Evolutionary conservation across 2,329 filamentous ascomycete genomes (phyloP).

Genomic region (Aphanocladium album): DNA sequence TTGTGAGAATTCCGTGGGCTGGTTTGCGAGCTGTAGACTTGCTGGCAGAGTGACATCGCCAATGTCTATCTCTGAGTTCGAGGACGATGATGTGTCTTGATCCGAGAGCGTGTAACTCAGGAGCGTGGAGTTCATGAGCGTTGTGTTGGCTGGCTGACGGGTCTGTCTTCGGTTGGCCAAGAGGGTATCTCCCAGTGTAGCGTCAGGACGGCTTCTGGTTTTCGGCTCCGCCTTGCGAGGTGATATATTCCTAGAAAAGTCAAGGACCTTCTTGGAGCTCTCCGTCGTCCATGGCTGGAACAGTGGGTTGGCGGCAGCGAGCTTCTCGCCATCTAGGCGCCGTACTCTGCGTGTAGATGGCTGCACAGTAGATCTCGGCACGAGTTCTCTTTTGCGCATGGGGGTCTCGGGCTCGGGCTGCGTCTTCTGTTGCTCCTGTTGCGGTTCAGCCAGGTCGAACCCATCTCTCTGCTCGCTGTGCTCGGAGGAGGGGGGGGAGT

Average conservation of each 20-base stretch:
- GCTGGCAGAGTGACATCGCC: slow-evolving; percentile 11
- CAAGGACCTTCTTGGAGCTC: slow-evolving; percentile 16
- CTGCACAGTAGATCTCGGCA: slow-evolving; percentile 22
- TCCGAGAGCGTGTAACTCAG: background rate
- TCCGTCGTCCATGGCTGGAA: slow-evolving; percentile 28
- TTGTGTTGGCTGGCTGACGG: background rate
- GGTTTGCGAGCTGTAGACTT: slow-evolving; percentile 7
- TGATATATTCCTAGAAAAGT: slow-evolving; percentile 8
- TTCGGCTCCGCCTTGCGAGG: slow-evolving; percentile 6
- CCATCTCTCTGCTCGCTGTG: background rate
- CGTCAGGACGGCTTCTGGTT: background rate
- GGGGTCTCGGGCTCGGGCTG: background rate
- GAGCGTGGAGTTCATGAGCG: background rate
- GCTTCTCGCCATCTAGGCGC: slow-evolving; percentile 21
- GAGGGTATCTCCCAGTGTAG: background rate
- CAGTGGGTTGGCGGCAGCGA: slow-evolving; percentile 24
- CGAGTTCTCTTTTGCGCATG: slow-evolving; percentile 17
- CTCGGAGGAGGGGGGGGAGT: background rate
- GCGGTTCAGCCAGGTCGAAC: background rate
- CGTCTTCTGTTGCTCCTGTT: background rate
- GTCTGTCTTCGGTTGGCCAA: background rate
- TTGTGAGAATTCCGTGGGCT: slow-evolving; percentile 3
- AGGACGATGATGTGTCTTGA: slow-evolving; percentile 1
- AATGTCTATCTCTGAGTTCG: slow-evolving; percentile 4
- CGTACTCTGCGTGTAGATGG: slow-evolving; percentile 26